Base-by-base conservation (phyloP, 2,329 filamentous ascomycete species). In the Pseudogymnoascus sp. region DNA sequence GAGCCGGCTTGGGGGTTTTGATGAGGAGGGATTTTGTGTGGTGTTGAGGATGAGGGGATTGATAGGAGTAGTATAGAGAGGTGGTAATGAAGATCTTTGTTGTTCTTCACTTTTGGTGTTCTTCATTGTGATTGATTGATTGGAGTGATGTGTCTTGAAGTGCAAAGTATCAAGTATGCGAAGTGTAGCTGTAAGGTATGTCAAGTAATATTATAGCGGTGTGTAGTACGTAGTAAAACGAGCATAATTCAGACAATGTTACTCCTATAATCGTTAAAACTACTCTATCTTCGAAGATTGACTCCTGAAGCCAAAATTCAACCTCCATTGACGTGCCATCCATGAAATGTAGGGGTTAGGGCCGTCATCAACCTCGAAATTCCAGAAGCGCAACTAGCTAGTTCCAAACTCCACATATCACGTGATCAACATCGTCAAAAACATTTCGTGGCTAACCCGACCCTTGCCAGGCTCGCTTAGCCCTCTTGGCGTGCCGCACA, bases 401-500 rank as follows among this genome's bases (percentile, higher is more conserved):
- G 18, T 16, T 31, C 25, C 14, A 23, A 37, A n/a, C 5, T 23
- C 31, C 6, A 9, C 5, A 21, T 3, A 38, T 3, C 56, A 60
- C 56, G 21, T 60, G 56, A 60, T 11, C 1, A 6, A 16, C 16
- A 14, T 18, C 18, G 18, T 31, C 56, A 60, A 9, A 59, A 23
- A 23, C n/a, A 36, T 49, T 25, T 25, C 23, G 23, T 25, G 23
- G 23, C 23, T 25, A 25, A 18, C n/a, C 25, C 31, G 37, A 40
- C 56, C 56, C 37, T 40, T 37, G 56, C 7, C n/a, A 28, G 6
- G 31, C 37, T 60, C 56, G 56, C 56, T 60, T 60, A 60, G 56
- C 37, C 18, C 56, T 40, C 56, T 60, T 60, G 56, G 56, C 56
- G 56, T 36, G 56, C 31, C 56, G 56, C 56, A 60, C 56, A 60